Evolutionary conservation across 768 basidiomycete species (phyloP).

Genomic region (Tremella fuciformis): DNA sequence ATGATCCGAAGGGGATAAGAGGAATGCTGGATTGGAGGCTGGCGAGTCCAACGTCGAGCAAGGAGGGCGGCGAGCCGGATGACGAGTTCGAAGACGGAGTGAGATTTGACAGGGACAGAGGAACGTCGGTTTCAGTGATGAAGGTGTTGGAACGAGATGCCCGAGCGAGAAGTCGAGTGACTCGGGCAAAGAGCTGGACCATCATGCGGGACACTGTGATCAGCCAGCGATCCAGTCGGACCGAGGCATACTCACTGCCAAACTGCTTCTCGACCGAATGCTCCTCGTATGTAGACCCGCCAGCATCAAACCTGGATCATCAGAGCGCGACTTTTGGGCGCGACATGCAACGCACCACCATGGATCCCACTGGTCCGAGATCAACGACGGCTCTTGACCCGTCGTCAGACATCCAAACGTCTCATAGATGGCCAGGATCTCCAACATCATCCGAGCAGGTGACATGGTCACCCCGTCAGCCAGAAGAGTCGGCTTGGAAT

Average conservation of each 20-base stretch:
- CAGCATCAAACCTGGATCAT: constrained; percentile 41
- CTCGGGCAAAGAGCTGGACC: constrained; percentile 43
- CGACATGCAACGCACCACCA: constrained; percentile 52
- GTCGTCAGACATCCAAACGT: constrained; percentile 54
- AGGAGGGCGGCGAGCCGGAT: constrained; percentile 5
- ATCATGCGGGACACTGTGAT: constrained; percentile 45
- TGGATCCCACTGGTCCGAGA: constrained; percentile 50
- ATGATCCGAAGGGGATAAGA: neutral
- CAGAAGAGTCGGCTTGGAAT: constrained; percentile 28
- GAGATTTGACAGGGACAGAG: neutral
- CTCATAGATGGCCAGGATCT: constrained; percentile 56
- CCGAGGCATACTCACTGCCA: constrained; percentile 48
- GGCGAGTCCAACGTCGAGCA: neutral
- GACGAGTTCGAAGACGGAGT: constrained; percentile 1
- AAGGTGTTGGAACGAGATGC: constrained; percentile 17
- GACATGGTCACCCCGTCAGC: constrained; percentile 49
- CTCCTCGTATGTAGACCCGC: constrained; percentile 51
- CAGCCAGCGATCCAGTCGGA: neutral
- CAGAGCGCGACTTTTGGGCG: neutral
- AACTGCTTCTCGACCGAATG: constrained; percentile 57
- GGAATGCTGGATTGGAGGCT: constrained; percentile 2
- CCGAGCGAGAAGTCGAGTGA: constrained; percentile 37
- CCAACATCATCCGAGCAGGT: constrained; percentile 53
- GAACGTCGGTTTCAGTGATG: constrained; percentile 26
- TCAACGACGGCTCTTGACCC: constrained; percentile 51